Base-by-base conservation (phyloP, 116 monocot genomes). In the Trichopus zeylanicus region DNA sequence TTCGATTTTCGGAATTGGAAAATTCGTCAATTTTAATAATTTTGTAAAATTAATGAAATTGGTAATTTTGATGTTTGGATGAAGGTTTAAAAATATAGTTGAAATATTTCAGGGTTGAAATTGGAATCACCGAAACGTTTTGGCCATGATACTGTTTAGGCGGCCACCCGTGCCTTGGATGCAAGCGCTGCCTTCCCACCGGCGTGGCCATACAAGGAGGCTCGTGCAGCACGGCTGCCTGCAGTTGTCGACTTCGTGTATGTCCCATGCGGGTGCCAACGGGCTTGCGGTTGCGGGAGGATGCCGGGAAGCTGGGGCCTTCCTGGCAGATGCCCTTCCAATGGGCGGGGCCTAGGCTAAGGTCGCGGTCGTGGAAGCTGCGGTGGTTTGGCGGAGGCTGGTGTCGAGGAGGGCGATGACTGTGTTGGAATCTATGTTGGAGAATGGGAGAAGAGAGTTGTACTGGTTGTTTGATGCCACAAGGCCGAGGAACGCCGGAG, bases 81-180 rank as follows among this genome's bases (percentile, higher is more conserved):
- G n/a, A n/a, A n/a, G n/a, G n/a, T n/a, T n/a, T n/a, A n/a, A n/a
- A n/a, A n/a, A n/a, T n/a, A n/a, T n/a, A n/a, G n/a, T n/a, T n/a
- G n/a, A n/a, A n/a, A n/a, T n/a, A n/a, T n/a, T n/a, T n/a, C n/a
- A n/a, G n/a, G n/a, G n/a, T n/a, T n/a, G n/a, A n/a, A n/a, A n/a
- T n/a, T n/a, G n/a, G n/a, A n/a, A n/a, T n/a, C n/a, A n/a, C n/a
- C n/a, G n/a, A n/a, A n/a, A n/a, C n/a, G n/a, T n/a, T n/a, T n/a
- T n/a, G n/a, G n/a, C 78, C 71, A 83, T 57, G 78, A 83, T 9
- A 68, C 75, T 52, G 78, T 83, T 51, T 83, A 83, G 35, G 54
- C 62, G 22, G 83, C 78, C 25, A 83, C 29, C 26, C 65, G 67
- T 23, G 86, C 79, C 10, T 46, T 26, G 3, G 80, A 80, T 4